Evolutionary conservation across 352 stramenopile genomes (phyloP).

Genomic region (Blastocystis sp.): DNA sequence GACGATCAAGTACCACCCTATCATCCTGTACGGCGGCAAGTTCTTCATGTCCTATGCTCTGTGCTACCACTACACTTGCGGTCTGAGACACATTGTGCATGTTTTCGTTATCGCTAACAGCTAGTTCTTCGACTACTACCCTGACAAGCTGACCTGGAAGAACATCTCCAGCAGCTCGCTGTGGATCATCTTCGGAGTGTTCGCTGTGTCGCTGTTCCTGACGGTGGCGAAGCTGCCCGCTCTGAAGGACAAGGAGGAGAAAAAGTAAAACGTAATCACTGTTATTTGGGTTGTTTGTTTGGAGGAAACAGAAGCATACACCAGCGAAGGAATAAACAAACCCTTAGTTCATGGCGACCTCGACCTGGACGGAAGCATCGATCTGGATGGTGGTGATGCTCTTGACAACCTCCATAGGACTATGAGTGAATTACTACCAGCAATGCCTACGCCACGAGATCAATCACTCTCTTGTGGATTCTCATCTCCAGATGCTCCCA

Average conservation of each 20-base stretch:
- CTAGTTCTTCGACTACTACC: constrained; percentile 57
- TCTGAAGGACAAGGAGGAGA: constrained; percentile 49
- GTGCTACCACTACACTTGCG: constrained; percentile 44
- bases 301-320: too few species aligned
- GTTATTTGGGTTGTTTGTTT: not conserved
- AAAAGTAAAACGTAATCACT: constrained; percentile 27
- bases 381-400: constrained; percentile 90
- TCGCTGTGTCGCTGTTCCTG: constrained; percentile 16
- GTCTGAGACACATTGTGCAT: constrained; percentile 52
- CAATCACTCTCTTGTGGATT: constrained; percentile 96
- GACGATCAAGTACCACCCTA: constrained; percentile 45
- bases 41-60: constrained; percentile 57
- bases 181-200: constrained; percentile 53
- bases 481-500: constrained; percentile 98
- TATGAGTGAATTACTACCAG: not conserved
- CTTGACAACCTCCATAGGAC: constrained; percentile 92
- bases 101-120: not conserved
- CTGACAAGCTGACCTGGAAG: constrained; percentile 55
- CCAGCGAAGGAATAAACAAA: not conserved
- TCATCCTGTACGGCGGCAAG: constrained; percentile 51
- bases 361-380: constrained; percentile 41
- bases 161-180: constrained; percentile 52
- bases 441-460: constrained; percentile 75
- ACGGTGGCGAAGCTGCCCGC: constrained; percentile 31
- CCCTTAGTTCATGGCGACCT: constrained; percentile 36